Evolutionary conservation across 2,329 filamentous ascomycete species (phyloP), one percentile per base, ranked within the genome.

Genomic region (Fusarium chaquense): DNA sequence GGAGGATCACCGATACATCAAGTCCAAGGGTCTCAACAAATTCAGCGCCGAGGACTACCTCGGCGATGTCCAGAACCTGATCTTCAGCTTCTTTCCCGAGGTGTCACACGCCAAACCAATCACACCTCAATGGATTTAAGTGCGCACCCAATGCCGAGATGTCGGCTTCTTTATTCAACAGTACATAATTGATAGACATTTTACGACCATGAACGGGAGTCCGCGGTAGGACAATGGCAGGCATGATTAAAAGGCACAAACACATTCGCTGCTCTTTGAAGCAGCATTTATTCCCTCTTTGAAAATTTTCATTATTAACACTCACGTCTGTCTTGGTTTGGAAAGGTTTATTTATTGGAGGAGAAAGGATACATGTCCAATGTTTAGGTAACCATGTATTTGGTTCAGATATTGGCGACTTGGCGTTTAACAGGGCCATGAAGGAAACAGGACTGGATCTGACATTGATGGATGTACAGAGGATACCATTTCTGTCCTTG

Each of bases 1-100:
- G 45, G 91, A 93, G 58, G 80, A 81, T 52, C 86, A 93, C 75
- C 83, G 87, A 70, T 87, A 90, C 62, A 87, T 98, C 76, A 80
- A 86, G 62, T 84, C 86, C 26, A 89, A 88, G 66, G 93, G 93
- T 4, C 85, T 98, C 8, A 86, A 85, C 74, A 91, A 90, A 74
- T 92, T 93, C 78, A 86, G 86, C 45, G 92, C 93, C 12, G 89
- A 93, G 51, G 94, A 97, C 75, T 99, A 99, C 81, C 82, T 97
- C 63, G 83, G 84, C 45, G 94, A 97, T 77, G 91, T 98, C 60
- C 86, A 92, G 70, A 87, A 86, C 58, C 81, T 97, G 16, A 86
- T 91, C 73, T 80, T 85, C 51, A 85, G 83, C 62, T 89, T 91
- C 77, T 90, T 91, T 76, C 82, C 75, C 13, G 80, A 81, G 44